Evolutionary conservation across 2,329 filamentous ascomycete species (phyloP).

Genomic region (Diaporthe humulicola): DNA sequence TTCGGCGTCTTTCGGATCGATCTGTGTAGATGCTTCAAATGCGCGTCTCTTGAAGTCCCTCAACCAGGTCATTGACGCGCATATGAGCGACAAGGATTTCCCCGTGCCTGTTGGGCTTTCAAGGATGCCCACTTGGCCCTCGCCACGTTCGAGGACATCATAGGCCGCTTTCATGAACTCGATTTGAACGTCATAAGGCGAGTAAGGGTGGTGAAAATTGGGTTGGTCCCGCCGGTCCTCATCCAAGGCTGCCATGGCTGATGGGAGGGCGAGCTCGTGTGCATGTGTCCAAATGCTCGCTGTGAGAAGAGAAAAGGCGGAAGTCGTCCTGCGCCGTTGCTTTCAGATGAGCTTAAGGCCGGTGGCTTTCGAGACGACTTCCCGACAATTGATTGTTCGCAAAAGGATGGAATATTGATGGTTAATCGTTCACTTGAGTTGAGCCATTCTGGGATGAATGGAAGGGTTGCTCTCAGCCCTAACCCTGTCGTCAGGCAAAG

Average conservation of each 20-base stretch:
- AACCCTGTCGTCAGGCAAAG: not conserved
- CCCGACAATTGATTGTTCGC: not conserved
- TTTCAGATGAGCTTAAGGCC: fast-evolving
- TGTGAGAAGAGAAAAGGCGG: no score
- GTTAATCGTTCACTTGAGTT: not conserved
- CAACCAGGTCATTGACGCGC: slow-evolving; percentile 91
- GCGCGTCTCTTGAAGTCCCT: slow-evolving; percentile 78
- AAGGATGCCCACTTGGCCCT: slow-evolving; percentile 87
- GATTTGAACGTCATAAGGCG: slow-evolving; percentile 88
- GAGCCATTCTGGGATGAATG: not conserved
- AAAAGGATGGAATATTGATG: not conserved
- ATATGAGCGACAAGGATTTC: slow-evolving; percentile 93
- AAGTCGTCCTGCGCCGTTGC: fast-evolving
- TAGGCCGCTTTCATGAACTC: slow-evolving; percentile 91
- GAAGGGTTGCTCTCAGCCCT: not conserved
- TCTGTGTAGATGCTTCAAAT: slow-evolving; percentile 67
- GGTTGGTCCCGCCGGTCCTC: slow-evolving; percentile 47
- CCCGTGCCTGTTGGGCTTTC: slow-evolving; percentile 93
- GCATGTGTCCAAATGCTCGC: not conserved
- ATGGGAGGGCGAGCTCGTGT: not conserved
- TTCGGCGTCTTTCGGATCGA: slow-evolving; percentile 59
- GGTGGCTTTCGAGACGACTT: not conserved
- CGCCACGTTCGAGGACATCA: slow-evolving; percentile 75
- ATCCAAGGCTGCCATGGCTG: slow-evolving; percentile 23
- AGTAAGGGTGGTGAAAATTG: slow-evolving; percentile 89